Percentiles rank a stretch among this genome's conserved stretches.
Conservation (phyloP, 2,329 filamentous ascomycete species). For the Pleochaeta shiraiana region DNA sequence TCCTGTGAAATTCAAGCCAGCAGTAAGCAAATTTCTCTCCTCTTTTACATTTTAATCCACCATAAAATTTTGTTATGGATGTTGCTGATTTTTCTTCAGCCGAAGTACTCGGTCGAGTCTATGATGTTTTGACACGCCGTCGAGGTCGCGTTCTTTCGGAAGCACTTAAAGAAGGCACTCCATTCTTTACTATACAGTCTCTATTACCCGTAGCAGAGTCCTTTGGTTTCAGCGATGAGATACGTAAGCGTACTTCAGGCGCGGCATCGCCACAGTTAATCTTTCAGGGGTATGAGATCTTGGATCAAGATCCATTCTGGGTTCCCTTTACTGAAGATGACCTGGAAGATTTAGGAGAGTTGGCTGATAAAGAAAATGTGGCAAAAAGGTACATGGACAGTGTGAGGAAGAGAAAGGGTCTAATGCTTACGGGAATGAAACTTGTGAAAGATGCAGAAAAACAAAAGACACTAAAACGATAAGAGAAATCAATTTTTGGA, state of each 20-base stretch:
- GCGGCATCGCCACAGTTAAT: constrained; percentile 83
- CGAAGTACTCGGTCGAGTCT: constrained; percentile 86
- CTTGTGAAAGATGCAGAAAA: constrained; percentile 82
- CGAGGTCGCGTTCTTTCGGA: constrained; percentile 78
- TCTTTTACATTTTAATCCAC: neutral
- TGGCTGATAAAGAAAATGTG: constrained; percentile 86
- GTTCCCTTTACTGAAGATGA: constrained; percentile 93
- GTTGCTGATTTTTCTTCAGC: constrained; percentile 17
- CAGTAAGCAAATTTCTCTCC: constrained; percentile 29
- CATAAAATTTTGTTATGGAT: no score
- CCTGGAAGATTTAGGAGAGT: constrained; percentile 82
- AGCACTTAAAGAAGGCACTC: constrained; percentile 81
- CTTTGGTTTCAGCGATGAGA: constrained; percentile 92
- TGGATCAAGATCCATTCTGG: constrained; percentile 97
- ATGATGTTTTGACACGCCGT: constrained; percentile 90
- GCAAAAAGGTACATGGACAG: constrained; percentile 91
- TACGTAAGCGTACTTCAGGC: constrained; percentile 80
- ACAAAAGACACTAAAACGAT: constrained; percentile 49
- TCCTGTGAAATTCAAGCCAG: constrained; percentile 93
- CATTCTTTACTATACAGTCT: constrained; percentile 86
- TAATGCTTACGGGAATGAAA: constrained; percentile 57
- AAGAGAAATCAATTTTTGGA: no score
- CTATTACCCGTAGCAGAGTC: constrained; percentile 81
- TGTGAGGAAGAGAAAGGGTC: constrained; percentile 67
- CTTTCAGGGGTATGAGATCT: constrained; percentile 77